These are phyloP conservation scores for Nematocida major DNA, from an alignment of 371 early-diverging fungal genomes.

Conservation along the genomic window DNA sequence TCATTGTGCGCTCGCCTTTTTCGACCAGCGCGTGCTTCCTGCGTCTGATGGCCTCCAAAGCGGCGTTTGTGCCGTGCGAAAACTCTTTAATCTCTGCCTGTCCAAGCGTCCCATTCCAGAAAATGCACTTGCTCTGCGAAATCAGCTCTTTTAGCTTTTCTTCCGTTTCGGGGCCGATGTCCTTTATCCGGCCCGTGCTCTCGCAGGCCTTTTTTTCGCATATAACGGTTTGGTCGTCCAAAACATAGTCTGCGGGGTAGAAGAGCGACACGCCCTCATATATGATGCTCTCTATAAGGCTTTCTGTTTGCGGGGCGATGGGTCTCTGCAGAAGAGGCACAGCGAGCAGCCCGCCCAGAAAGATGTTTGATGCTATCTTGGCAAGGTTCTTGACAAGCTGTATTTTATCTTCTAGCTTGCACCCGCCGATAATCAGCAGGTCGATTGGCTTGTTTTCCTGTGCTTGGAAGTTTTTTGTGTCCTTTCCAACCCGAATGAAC, in stretches of 20 bases:
- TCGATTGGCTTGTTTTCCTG: conserved; percentile 67
- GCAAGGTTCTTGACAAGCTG: conserved; percentile 72
- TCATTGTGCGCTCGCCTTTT: background rate
- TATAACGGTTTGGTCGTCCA: conserved; percentile 44
- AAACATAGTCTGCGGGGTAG: conserved; percentile 67
- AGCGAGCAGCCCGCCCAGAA: conserved; percentile 91
- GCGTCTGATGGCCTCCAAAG: conserved; percentile 72
- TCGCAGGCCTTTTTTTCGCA: background rate
- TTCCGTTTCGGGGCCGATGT: conserved; percentile 78
- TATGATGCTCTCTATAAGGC: conserved; percentile 74
- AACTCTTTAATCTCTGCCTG: conserved; percentile 91
- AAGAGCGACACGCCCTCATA: conserved; percentile 76
- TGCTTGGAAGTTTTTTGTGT: conserved; percentile 65
- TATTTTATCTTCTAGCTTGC: conserved; percentile 96
- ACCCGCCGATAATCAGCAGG: conserved; percentile 92
- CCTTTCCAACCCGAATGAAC: background rate
- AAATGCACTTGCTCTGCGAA: conserved; percentile 74
- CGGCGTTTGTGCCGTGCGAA: conserved; percentile 76
- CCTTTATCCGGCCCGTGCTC: conserved; percentile 56
- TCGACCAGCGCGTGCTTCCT: conserved; percentile 69
- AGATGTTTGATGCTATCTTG: conserved; percentile 72
- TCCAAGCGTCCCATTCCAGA: conserved; percentile 95
- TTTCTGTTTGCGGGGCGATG: conserved; percentile 70
- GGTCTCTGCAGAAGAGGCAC: conserved; percentile 88
- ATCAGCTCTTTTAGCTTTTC: conserved; percentile 71